Evolutionary conservation across 169 alveolate genomes (phyloP).

Genomic region (Babesia sp.): DNA sequence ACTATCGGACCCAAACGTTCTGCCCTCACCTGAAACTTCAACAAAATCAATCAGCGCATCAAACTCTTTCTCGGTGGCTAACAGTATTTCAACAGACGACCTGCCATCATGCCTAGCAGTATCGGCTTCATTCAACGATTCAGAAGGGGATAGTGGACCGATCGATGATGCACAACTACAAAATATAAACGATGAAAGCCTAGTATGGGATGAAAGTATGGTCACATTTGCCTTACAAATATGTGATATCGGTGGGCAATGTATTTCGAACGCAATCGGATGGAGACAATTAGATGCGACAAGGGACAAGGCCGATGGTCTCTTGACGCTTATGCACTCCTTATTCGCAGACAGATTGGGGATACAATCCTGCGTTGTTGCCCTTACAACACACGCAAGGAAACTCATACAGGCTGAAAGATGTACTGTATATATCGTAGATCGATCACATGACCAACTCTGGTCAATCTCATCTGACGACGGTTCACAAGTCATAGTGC

Average conservation of each 20-base stretch:
- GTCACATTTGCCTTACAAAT: constrained; percentile 40
- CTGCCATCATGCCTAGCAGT: neutral
- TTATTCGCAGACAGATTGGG: constrained; percentile 63
- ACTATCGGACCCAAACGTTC: neutral
- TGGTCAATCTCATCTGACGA: constrained; percentile 69
- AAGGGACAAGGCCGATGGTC: constrained; percentile 52
- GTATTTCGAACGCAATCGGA: constrained; percentile 46
- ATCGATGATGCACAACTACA: neutral
- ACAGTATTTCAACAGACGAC: neutral
- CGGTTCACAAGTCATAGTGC: constrained; percentile 52
- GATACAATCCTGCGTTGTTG: constrained; percentile 65
- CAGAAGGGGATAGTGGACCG: neutral
- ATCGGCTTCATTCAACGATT: neutral
- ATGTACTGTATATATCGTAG: constrained; percentile 68
- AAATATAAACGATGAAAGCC: neutral
- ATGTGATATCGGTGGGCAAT: constrained; percentile 59
- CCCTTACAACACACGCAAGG: constrained; percentile 65
- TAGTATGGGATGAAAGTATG: constrained; percentile 30
- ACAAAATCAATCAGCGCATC: neutral
- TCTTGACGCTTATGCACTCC: constrained; percentile 68
- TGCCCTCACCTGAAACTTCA: constrained; percentile 4
- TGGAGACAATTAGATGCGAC: constrained; percentile 55
- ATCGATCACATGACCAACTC: constrained; percentile 54
- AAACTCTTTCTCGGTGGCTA: neutral
- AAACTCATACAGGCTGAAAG: constrained; percentile 66